These are phyloP conservation scores for Verticillium alfalfae DNA, from an alignment of 2,329 filamentous ascomycete species.

Conservation along the genomic window DNA sequence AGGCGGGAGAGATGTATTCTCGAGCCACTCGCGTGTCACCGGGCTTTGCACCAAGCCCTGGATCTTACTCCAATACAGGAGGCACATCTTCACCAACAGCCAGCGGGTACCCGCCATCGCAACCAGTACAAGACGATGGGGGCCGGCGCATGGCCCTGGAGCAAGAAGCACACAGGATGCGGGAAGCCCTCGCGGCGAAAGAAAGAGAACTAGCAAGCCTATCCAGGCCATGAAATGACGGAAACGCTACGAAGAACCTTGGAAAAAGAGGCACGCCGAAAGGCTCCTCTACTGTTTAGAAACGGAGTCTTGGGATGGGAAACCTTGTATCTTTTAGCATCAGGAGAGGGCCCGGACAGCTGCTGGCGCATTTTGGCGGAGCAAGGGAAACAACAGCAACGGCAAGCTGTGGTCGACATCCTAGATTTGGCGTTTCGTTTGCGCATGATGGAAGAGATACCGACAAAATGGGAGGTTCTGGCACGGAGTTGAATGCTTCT, in stretches of 20 bases:
- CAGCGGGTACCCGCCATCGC: constrained; percentile 13
- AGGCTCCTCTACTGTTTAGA: not conserved
- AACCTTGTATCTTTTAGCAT: not conserved
- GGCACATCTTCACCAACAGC: constrained; percentile 18
- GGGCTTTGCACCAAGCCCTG: constrained; percentile 33
- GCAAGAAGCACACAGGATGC: constrained; percentile 71
- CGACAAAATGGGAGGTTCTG: not conserved
- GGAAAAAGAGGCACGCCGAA: too few relatives aligned
- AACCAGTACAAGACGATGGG: constrained; percentile 32
- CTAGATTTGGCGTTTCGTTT: not conserved
- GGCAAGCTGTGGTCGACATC: not conserved
- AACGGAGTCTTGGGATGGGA: not conserved
- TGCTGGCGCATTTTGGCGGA: not conserved
- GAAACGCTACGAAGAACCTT: not conserved
- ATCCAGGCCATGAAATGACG: not conserved
- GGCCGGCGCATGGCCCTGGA: constrained; percentile 57
- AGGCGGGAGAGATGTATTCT: constrained; percentile 30
- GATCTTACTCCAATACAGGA: constrained; percentile 26
- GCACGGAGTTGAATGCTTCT: not conserved
- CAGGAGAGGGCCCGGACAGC: not conserved
- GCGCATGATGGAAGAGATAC: not conserved
- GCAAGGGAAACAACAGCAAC: not conserved
- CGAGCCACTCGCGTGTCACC: constrained; percentile 38
- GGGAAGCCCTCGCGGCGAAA: constrained; percentile 65
- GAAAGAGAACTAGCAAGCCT: constrained; percentile 62